Evolutionary conservation across 2,329 filamentous ascomycete species (phyloP), one percentile per base, ranked within the genome.

Genomic region (Verticillium dahliae): DNA sequence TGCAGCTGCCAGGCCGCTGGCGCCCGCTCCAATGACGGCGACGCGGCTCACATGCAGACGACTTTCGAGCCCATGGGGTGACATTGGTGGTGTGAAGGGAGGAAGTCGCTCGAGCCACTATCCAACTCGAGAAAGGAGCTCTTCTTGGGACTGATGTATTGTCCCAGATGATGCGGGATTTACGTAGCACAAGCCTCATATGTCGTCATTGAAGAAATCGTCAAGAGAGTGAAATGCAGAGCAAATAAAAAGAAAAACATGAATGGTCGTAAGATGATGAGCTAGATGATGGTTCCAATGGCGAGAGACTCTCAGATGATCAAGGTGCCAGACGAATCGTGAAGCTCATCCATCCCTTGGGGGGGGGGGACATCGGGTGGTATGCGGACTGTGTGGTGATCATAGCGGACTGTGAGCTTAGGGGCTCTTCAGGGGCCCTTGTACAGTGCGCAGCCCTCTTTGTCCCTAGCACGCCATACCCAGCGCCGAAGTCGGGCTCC

Each of bases 11-110:
- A 92, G 76, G 7, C 90, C 90, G 63, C 83, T 83, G 1, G 90
- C 87, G 0, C 90, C 90, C 13, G 87, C 89, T n/a, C 90, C 90
- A 63, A 92, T 85, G 54, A 92, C 81, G 63, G 87, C 88, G 65
- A 92, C 79, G 14, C 75, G 79, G 60, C 77, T 75, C 31, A 84
- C 66, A 37, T 70, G 65, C 52, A 73, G 41, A 38, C 58, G 62
- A 10, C 65, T 60, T 11, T 64, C 61, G 34, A 57, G 45, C 39
- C 61, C 60, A 14, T 64, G 61, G 18, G 67, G 65, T 27, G 67
- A 66, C 67, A 68, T 68, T 68, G 27, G 39, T 55, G 57, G 60
- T 35, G 50, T 52, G 11, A 22, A 22, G 7, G 6, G 7, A 11
- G 22, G 45, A 27, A 10, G 6, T 9, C 9, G 45, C 45, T 31